Base-by-base conservation (phyloP, 148 eudicot species). In the Pharnaceum exiguum region DNA sequence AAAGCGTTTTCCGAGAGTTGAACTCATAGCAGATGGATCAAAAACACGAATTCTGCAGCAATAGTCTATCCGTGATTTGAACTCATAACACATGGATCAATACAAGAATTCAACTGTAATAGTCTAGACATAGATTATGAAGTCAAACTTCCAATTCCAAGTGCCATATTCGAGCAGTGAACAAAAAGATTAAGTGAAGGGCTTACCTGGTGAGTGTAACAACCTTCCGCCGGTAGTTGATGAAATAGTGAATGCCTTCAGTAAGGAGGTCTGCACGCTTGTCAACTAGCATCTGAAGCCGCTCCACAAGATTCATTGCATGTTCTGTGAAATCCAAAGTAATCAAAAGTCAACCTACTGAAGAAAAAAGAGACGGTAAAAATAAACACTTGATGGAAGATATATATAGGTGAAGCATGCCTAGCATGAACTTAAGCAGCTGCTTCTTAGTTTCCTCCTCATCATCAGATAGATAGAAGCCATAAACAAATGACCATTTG, bases 401-500 rank as follows among this genome's bases (percentile, higher is more conserved):
- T n/a, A 42, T 42, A 7, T 11, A 23, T 1, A n/a, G 10, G 23
- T 5, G 2, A 11, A 46, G 18, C 37, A 35, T 19, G 75, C 90
- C 84, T 67, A 74, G 84, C 67, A 79, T 66, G 50, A 73, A 81
- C 59, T 81, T 82, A n/a, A 79, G 59, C 35, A 84, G 65, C 29
- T 60, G 64, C 38, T 51, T 66, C 57, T 79, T 81, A 2, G 57
- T 37, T 24, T 49, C 52, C 52, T 49, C 52, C 52, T 71, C 80
- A 18, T 70, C 29, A 21, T 70, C 77, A 8, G 67, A 48, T 27
- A 81, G 17, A 50, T 66, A 84, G 43, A 61, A 84, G 11, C 76
- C 80, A 46, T 84, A 78, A 0, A 75, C 84, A 66, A 76, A 57
- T n/a, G 72, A 76, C 87, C 87, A 84, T 59, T 79, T 84, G 16